Base-by-base conservation (phyloP, 140 eudicot species). In the Flaveria floridana region DNA sequence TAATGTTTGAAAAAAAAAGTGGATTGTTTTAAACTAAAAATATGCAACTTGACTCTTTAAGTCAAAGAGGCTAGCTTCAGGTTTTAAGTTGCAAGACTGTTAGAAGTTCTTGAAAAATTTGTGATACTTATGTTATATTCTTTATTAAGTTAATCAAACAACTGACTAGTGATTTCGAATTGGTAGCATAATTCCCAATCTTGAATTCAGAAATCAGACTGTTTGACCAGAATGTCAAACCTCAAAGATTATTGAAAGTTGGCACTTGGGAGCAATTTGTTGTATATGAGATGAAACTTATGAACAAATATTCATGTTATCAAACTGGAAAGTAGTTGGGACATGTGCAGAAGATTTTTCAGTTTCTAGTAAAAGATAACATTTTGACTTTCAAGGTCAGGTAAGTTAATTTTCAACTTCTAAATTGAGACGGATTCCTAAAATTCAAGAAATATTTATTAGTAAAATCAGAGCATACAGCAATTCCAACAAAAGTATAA, bases 11-110 rank as follows among this genome's bases (percentile, higher is more conserved):
- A 44, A 46, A 23, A 30, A 30, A 6, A 16, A 57, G 34, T 12
- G 23, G 12, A 19, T 6, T 19, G 13, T 18, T 10, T n/a, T 11
- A 25, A 44, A 2, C 10, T 6, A 5, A 41, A 56, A 16, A 61
- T 63, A 64, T n/a, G 19, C 0, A 14, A 44, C 53, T 75, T 75
- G 73, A 65, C 79, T 65, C 64, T 65, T 63, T 20, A 75, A 50
- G 73, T 75, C 63, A 75, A 75, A 47, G 16, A 47, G 15, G n/a
- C 75, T 56, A 15, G 63, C 34, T 73, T 74, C 18, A 15, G 15
- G 34, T 55, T 47, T 25, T 12, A 26, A 7, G 16, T 42, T 66
- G 3, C 14, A 14, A 30, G 13, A 65, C 23, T 37, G 14, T 65
- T 37, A 6, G 21, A 15, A 30, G 42, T 61, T 61, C 41, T 13